phyloP scores from a whole-genome alignment of 768 basidiomycete species.

The Galerina sulciceps region DNA sequence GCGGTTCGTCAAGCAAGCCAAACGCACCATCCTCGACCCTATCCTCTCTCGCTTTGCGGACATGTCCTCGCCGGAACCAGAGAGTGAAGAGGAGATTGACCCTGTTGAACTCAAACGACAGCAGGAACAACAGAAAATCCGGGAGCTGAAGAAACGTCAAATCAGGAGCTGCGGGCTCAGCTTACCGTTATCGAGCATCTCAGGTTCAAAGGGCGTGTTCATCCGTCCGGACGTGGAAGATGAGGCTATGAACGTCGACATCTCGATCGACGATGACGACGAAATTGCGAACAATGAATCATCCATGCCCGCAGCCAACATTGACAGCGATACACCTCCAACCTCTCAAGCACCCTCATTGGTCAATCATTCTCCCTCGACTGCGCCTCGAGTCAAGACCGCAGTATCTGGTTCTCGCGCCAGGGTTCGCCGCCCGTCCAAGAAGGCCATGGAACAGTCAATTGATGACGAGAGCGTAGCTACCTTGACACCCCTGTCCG shows the following conservation, averaged over 20 bases:
- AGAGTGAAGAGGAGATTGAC: slow-evolving; percentile 41
- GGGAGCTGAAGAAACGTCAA: slow-evolving; percentile 59
- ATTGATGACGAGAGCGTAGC: not conserved
- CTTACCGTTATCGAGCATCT: slow-evolving; percentile 22
- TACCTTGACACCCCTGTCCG: not conserved
- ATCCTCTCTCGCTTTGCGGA: slow-evolving; percentile 38
- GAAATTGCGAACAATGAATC: not conserved
- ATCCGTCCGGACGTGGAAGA: slow-evolving; percentile 62
- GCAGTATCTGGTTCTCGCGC: not conserved
- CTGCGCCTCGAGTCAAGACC: not conserved
- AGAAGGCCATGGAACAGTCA: not conserved
- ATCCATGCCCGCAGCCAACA: not conserved
- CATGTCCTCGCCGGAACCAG: slow-evolving; percentile 37
- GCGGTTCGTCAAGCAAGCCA: slow-evolving; percentile 56
- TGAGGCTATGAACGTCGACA: slow-evolving; percentile 65
- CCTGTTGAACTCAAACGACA: slow-evolving; percentile 38
- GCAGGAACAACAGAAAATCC: slow-evolving; percentile 55
- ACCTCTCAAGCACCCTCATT: not conserved
- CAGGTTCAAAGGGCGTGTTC: slow-evolving; percentile 45
- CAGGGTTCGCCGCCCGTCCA: slow-evolving; percentile 7
- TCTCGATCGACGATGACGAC: slow-evolving; percentile 40
- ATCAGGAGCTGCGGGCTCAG: slow-evolving; percentile 31
- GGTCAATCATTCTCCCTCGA: not conserved
- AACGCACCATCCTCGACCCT: slow-evolving; percentile 55
- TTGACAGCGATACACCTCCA: slow-evolving; percentile 3